Base-by-base conservation (phyloP, 805 yeast species). In the Starmerella floris region DNA sequence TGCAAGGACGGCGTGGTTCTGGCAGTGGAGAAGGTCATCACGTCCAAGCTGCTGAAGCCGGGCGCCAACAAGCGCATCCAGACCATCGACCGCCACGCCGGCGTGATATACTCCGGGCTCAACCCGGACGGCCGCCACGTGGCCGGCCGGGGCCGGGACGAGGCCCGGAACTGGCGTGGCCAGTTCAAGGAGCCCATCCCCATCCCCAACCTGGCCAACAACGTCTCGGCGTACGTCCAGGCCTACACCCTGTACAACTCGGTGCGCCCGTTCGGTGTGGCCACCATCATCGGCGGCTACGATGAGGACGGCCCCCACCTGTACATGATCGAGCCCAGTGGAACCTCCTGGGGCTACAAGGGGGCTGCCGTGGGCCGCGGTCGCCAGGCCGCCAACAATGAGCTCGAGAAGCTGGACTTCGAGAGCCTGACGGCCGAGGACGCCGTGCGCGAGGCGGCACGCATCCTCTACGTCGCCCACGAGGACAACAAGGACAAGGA, bases 341-440 rank as follows among this genome's bases (percentile, higher is more conserved):
- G 99, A 49, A 69, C 84, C 1, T 84, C 79, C 58, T 93, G 98
- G 97, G 99, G 99, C 40, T 91, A 91, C 65, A 71, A 74, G 42
- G 98, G 95, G 48, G 94, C 95, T 31, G 98, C 99, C 16, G 76
- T 96, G 3, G 99, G 99, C 50, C 91, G 88, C 62, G 99, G 99
- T 37, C 77, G 97, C 63, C 99, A 91, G 63, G 75, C 83, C n/a
- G 98, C 98, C 39, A 88, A 88, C 65, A 81, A 88, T 23, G 98
- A 91, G 64, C 72, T 91, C 53, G 99, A 91, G 63, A 91, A 91
- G 62, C 68, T 91, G 45, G 79, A 83, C 51, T 67, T 77, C 48
- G 77, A 76, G 41, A 73, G 70, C 50, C 65, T 93, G 51, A 66
- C 77, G 8, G 82, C 78, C 3, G 73, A 64, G 52, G 94, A 87